Base-by-base conservation (phyloP, 257 asterid species). In the Phtheirospermum japonicum region DNA sequence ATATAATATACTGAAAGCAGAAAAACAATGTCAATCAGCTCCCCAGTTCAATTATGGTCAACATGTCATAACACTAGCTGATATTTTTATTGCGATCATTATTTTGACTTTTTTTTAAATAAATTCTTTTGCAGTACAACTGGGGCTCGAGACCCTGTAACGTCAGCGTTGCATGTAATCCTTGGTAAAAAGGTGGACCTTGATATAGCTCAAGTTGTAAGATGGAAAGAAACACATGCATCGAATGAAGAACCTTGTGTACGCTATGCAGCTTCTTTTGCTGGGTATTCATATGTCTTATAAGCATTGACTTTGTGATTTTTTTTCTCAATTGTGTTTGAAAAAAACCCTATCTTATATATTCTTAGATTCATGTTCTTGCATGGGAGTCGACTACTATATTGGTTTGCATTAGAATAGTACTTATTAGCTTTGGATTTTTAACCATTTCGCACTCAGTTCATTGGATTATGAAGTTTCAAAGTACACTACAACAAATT, bases 211-310 rank as follows among this genome's bases (percentile, higher is more conserved):
- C 99, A 85, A 76, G 80, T 93, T 65, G 95, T 89, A 61, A 81
- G 96, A 80, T 89, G 99, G 97, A 89, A 80, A 79, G 76, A 66
- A 45, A 85, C 99, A 7, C 72, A 75, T 61, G 68, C 78, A 1
- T 80, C 96, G 73, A 76, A 76, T 43, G 91, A 83, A 62, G 99
- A 93, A 77, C 94, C 97, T 60, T 83, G 70, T 76, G 89, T 85
- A 72, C 96, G 91, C 85, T 93, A 92, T 82, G 97, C 99, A 61
- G 99, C 99, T 76, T 89, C 97, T 62, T 93, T 93, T 68, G 91
- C 96, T 56, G 99, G 99, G 97, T 89, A 89, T 72, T 61, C 51
- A 69, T 76, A 59, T 71, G 28, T 28, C 57, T 72, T 77, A 59
- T 61, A 43, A 45, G 73, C 30, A 45, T 17, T 71, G 9, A 52